Evolutionary conservation across 805 yeast species (phyloP).

Genomic region (Suhomyces canberraensis): DNA sequence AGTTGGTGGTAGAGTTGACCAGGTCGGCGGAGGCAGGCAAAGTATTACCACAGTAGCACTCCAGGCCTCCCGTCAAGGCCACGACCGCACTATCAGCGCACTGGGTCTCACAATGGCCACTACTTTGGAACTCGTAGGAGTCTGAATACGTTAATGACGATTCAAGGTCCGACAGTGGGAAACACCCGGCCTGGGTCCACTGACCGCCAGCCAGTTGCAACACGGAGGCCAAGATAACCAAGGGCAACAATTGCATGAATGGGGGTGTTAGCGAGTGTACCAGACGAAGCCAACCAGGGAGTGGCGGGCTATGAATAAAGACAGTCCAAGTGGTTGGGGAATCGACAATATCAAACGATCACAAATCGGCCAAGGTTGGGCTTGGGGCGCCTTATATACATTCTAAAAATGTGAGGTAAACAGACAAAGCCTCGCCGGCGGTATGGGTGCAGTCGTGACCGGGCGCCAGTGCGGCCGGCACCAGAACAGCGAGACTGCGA

Average conservation of each 20-base stretch:
- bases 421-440: slow-evolving; percentile 4
- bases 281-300: background rate
- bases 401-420: slow-evolving; percentile 5
- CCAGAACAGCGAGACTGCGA: too few relatives aligned
- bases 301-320: too few relatives aligned
- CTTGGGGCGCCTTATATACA: too few relatives aligned
- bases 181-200: slow-evolving; percentile 21
- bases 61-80: slow-evolving; percentile 45
- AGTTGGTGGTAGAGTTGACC: slow-evolving; percentile 11
- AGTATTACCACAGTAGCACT: slow-evolving; percentile 66
- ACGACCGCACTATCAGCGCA: slow-evolving; percentile 46
- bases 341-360: too few relatives aligned
- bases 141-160: slow-evolving; percentile 27
- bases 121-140: slow-evolving; percentile 55
- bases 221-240: slow-evolving; percentile 5
- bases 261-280: too few relatives aligned
- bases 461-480: background rate
- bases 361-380: too few relatives aligned
- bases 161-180: slow-evolving; percentile 8
- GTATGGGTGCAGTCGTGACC: background rate
- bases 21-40: slow-evolving; percentile 24
- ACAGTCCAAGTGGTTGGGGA: background rate
- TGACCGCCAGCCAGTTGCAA: background rate
- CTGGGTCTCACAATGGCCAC: slow-evolving; percentile 49
- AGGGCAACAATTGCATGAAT: slow-evolving; percentile 3